phyloP scores from a whole-genome alignment of 441 rosid species.

The Gossypium trilobum region DNA sequence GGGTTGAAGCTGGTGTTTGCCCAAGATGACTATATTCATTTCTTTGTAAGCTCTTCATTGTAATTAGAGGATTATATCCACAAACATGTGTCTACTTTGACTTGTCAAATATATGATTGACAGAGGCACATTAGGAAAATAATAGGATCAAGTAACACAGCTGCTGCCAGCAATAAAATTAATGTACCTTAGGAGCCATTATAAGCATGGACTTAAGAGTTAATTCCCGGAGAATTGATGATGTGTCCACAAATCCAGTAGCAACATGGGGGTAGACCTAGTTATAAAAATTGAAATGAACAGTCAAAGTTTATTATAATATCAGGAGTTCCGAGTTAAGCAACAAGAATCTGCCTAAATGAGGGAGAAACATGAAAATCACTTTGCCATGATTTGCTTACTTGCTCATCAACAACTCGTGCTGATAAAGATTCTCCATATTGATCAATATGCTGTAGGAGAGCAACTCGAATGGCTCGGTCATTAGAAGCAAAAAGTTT shows the following conservation, averaged over 20 bases:
- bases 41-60: slow-evolving; percentile 1
- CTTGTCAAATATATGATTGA: not conserved
- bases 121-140: not conserved
- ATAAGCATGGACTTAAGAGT: slow-evolving; percentile 97
- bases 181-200: slow-evolving; percentile 84
- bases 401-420: slow-evolving; percentile 92
- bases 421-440: slow-evolving; percentile 82
- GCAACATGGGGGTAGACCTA: slow-evolving; percentile 91
- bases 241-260: slow-evolving; percentile 82
- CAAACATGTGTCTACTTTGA: not conserved
- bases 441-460: slow-evolving; percentile 92
- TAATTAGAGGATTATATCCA: not conserved
- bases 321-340: slow-evolving; percentile 10
- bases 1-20: not conserved
- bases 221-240: slow-evolving; percentile 91
- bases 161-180: slow-evolving; percentile 4
- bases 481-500: slow-evolving; percentile 87
- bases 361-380: slow-evolving; percentile 8
- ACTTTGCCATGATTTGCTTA: slow-evolving; percentile 26
- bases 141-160: not conserved
- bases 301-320: slow-evolving; percentile 12
- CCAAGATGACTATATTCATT: not conserved
- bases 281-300: slow-evolving; percentile 13
- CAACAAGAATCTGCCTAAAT: slow-evolving; percentile 12
- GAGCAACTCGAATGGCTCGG: slow-evolving; percentile 82